Base-by-base conservation (phyloP, 345 rosid species). In the Citrus trifoliata region DNA sequence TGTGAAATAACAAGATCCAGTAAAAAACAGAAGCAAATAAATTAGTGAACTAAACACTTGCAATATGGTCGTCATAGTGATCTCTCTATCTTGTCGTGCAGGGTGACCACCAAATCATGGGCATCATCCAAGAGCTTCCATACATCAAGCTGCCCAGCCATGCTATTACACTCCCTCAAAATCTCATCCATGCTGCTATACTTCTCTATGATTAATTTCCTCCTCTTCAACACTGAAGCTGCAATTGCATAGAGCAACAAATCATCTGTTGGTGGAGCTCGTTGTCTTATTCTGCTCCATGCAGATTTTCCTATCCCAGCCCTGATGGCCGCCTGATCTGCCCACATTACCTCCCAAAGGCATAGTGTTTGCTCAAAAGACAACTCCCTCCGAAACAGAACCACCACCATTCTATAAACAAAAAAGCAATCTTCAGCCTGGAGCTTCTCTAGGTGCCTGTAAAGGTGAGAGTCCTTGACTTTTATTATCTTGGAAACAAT, bases 341-440 rank as follows among this genome's bases (percentile, higher is more conserved):
- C 99, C 99, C 99, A 94, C 86, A 96, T 88, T 51, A 94, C 98
- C 85, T 96, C 99, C 99, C 99, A 96, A 5, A 96, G 93, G 87
- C 87, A 83, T 70, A 89, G 58, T 7, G 99, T 92, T 79, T 96
- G 98, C 72, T 96, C 98, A 73, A 94, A 85, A 14, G 95, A 87
- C 78, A 96, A 83, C 78, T 96, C 98, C 77, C 99, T 87, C 80
- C 98, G 85, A 71, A 96, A 96, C 77, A 96, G 80, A 30, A 96
- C 99, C 71, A 96, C 94, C 71, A 96, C 99, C 99, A 94, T 94
- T 80, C 98, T 88, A 78, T 94, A 96, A 59, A 96, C 99, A 6
- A 96, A 96, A 84, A 92, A 96, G 89, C 99, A 96, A 75, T 94
- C 99, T 86, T 88, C 98, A 0, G 98, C 99, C 83, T 96, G 91